Conservation (phyloP, 768 basidiomycete species). For the Naganishia friedmannii region DNA sequence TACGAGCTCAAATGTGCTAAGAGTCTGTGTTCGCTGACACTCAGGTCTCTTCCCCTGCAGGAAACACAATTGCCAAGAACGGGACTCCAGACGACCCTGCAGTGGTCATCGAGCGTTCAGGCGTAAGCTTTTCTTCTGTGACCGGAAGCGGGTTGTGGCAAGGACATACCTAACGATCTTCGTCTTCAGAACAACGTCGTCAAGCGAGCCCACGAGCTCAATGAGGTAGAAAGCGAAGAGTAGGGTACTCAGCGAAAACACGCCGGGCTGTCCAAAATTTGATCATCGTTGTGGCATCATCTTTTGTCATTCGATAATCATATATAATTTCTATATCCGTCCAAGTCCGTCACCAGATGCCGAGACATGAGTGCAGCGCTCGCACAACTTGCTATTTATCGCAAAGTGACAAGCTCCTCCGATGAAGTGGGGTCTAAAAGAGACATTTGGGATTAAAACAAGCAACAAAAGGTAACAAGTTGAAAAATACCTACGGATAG, state of each 20-base stretch:
- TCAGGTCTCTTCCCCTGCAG: conserved; percentile 42
- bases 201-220: conserved; percentile 59
- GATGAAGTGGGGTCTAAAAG: conserved; percentile 49
- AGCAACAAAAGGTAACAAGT: no score
- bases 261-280: background rate
- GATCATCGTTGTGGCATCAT: background rate
- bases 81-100: conserved; percentile 58
- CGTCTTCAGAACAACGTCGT: conserved; percentile 57
- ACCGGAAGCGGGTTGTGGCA: background rate
- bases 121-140: conserved; percentile 53
- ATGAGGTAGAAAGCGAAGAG: conserved; percentile 52
- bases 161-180: background rate
- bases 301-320: background rate
- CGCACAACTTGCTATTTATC: conserved; percentile 32
- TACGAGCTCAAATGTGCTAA: background rate
- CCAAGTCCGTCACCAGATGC: no score
- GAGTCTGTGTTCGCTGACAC: background rate
- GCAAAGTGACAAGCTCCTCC: conserved; percentile 52
- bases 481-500: conserved; percentile 45
- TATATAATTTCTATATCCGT: background rate
- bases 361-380: background rate
- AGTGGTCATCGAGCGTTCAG: conserved; percentile 56
- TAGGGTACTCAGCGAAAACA: background rate
- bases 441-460: background rate
- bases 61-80: conserved; percentile 56